phyloP scores from a whole-genome alignment of 768 basidiomycete species.

The Neoboletus brunneissimus region DNA sequence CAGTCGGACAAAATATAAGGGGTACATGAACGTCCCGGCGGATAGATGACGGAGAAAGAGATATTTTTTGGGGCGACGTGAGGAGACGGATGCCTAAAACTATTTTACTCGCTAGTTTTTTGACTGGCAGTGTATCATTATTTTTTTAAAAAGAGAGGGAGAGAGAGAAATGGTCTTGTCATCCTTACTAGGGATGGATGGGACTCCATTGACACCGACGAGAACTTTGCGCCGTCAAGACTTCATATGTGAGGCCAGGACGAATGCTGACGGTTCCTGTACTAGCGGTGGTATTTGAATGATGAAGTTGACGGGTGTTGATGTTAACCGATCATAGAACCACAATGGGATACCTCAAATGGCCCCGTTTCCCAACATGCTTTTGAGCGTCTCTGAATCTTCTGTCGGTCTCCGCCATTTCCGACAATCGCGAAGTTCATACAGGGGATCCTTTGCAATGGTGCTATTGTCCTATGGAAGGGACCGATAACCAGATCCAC shows the following conservation, averaged over 20 bases:
- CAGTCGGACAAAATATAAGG: background rate
- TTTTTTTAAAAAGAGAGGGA: background rate
- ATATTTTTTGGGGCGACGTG: background rate
- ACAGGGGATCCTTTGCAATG: background rate
- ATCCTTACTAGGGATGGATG: background rate
- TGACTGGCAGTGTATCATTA: background rate
- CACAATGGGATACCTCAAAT: constrained; percentile 4
- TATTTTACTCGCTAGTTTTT: background rate
- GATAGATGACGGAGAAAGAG: background rate
- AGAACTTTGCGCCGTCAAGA: background rate
- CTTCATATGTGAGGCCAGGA: background rate
- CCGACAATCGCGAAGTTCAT: background rate
- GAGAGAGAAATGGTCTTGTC: no score
- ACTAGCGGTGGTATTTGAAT: background rate
- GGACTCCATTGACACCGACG: background rate
- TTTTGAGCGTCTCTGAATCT: background rate
- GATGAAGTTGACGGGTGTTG: background rate
- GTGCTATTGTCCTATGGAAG: background rate
- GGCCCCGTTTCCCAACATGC: background rate
- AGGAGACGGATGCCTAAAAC: background rate
- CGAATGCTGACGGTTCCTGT: background rate
- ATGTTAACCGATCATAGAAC: background rate
- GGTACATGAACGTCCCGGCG: background rate
- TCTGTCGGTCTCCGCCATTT: background rate
- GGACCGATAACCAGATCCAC: background rate